Evolutionary conservation across 2,329 filamentous ascomycete species (phyloP).

Genomic region (Zarea fungicola): DNA sequence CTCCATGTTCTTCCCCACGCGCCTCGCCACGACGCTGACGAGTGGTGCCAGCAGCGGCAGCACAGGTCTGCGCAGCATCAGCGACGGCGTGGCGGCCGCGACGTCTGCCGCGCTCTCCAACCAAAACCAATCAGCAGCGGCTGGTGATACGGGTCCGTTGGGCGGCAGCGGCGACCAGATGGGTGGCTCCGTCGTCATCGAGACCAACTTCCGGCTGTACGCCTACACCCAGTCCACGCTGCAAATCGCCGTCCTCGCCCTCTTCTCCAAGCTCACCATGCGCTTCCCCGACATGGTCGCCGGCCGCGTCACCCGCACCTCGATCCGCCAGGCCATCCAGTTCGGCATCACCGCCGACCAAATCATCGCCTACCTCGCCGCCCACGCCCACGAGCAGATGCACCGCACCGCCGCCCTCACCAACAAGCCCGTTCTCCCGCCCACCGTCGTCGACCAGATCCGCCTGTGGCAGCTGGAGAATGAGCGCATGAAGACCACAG

Average conservation of each 20-base stretch:
- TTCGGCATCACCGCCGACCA: constrained; percentile 93
- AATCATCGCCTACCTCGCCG: constrained; percentile 86
- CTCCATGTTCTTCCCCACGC: constrained; percentile 77
- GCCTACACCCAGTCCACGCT: constrained; percentile 92
- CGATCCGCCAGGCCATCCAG: constrained; percentile 78
- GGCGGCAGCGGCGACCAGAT: constrained; percentile 42
- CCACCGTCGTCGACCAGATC: constrained; percentile 96
- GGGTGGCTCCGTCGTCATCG: constrained; percentile 90
- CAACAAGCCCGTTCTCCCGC: constrained; percentile 72
- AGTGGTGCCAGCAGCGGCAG: constrained; percentile 63
- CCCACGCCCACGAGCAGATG: constrained; percentile 94
- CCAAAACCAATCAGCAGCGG: constrained; percentile 31
- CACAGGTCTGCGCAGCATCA: constrained; percentile 57
- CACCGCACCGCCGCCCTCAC: constrained; percentile 56
- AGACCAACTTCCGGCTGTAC: constrained; percentile 97
- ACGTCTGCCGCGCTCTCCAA: constrained; percentile 39
- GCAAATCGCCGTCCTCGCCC: constrained; percentile 86
- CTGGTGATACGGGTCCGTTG: constrained; percentile 30
- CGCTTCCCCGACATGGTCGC: constrained; percentile 90
- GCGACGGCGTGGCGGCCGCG: constrained; percentile 63
- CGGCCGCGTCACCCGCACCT: constrained; percentile 82
- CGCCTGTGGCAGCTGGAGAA: constrained; percentile 96
- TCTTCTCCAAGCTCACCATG: constrained; percentile 83
- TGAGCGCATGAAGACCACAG: constrained; percentile 81
- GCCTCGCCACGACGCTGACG: constrained; percentile 90